Percentiles rank a stretch among this genome's conserved stretches.
These are phyloP conservation scores for Zygoascus bituminiphila DNA, from an alignment of 805 yeast species.

Conservation along the genomic window DNA sequence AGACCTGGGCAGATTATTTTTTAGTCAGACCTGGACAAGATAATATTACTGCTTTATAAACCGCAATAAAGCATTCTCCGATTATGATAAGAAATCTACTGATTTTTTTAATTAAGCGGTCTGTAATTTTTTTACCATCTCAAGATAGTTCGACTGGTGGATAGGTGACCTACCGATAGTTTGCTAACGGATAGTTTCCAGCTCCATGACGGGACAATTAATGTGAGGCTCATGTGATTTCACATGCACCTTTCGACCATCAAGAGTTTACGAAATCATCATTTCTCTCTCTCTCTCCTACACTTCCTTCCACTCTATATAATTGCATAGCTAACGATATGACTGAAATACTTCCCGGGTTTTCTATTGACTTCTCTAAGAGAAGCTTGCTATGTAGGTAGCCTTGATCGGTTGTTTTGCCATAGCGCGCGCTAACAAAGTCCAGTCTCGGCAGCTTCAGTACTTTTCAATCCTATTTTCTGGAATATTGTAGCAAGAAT, in stretches of 20 bases:
- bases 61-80: too few species aligned
- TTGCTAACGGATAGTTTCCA: too few species aligned
- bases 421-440: neutral
- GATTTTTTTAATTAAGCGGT: too few species aligned
- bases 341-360: neutral
- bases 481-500: constrained; percentile 91
- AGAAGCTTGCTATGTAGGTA: constrained; percentile 10
- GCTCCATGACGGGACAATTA: too few species aligned
- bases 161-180: too few species aligned
- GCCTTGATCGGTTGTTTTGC: neutral
- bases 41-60: too few species aligned
- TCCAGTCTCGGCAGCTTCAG: constrained; percentile 48
- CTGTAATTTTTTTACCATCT: too few species aligned
- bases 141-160: too few species aligned
- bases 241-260: neutral
- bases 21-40: too few species aligned
- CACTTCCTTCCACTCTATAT: neutral
- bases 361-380: constrained; percentile 10
- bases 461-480: constrained; percentile 87
- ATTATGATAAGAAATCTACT: too few species aligned
- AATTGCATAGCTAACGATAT: neutral
- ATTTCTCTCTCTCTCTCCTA: neutral
- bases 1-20: too few species aligned
- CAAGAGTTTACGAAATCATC: neutral
- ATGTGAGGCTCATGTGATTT: neutral